A percentile compares a stretch with the other conserved stretches of the same genome.
Conservation (phyloP, 345 rosid genomes). For the Citrus unshiu region DNA sequence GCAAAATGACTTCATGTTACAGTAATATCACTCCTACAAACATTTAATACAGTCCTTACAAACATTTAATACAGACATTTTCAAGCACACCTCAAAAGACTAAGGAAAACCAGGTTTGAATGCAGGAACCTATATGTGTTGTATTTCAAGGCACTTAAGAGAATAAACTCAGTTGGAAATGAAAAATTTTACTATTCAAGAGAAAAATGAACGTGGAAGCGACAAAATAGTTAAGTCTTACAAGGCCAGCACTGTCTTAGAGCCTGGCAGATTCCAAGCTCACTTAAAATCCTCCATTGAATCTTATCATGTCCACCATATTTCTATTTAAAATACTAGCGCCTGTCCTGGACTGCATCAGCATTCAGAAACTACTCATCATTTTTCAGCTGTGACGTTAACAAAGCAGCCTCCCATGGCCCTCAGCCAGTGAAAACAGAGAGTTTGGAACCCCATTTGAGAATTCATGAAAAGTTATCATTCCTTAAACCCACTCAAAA, state of each 20-base stretch:
- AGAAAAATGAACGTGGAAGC: neutral
- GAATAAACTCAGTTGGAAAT: neutral
- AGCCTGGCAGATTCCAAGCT: neutral
- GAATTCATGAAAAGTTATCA: too few species aligned
- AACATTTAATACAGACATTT: neutral
- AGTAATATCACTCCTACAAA: neutral
- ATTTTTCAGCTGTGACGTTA: neutral
- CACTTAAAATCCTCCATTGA: too few species aligned
- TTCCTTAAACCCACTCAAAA: neutral
- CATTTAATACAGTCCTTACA: neutral
- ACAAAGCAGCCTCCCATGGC: neutral
- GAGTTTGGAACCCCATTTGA: neutral
- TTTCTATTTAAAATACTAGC: neutral
- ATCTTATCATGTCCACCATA: too few species aligned
- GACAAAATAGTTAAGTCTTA: neutral
- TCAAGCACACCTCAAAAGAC: neutral
- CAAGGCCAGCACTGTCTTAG: neutral
- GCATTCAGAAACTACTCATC: neutral
- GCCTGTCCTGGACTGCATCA: neutral
- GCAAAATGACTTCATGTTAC: neutral
- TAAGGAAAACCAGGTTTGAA: neutral
- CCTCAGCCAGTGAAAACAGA: neutral
- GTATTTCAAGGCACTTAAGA: neutral
- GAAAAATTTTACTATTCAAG: neutral
- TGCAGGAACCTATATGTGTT: neutral